phyloP scores from a whole-genome alignment of 345 rosid species.

The Melaleuca quinquenervia region DNA sequence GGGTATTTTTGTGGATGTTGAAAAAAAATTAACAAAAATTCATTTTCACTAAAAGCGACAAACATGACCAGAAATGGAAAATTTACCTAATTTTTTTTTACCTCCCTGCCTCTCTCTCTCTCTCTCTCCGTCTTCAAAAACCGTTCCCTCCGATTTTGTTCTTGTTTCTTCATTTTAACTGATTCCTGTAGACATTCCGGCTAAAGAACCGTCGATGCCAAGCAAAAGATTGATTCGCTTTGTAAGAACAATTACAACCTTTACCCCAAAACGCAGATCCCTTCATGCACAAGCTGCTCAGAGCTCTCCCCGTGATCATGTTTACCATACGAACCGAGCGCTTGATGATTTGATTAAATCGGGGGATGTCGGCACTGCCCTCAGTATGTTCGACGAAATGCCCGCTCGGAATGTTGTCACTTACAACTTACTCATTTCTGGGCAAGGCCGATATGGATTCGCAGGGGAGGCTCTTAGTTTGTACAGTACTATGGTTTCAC shows the following conservation, averaged over 20 bases:
- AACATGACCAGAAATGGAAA: not conserved
- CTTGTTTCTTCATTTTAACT: not conserved
- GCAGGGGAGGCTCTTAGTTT: constrained; percentile 21
- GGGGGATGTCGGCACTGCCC: constrained; percentile 32
- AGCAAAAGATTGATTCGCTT: constrained; percentile 9
- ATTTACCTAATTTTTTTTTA: not conserved
- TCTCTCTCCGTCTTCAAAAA: not conserved
- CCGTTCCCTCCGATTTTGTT: not conserved
- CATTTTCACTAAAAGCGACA: not conserved
- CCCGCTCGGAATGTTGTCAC: constrained; percentile 42
- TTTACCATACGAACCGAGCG: constrained; percentile 29
- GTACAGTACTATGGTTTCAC: constrained; percentile 42
- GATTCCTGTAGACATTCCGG: not conserved
- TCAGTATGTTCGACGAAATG: constrained; percentile 47
- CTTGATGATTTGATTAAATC: constrained; percentile 30
- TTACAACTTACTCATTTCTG: constrained; percentile 59
- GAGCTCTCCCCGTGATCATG: constrained; percentile 1
- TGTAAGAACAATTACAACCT: constrained; percentile 21
- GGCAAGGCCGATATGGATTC: constrained; percentile 29
- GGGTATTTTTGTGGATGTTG: not conserved
- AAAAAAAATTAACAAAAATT: not conserved
- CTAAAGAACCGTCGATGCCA: constrained; percentile 12
- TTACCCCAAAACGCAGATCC: constrained; percentile 5
- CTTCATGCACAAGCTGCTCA: not conserved
- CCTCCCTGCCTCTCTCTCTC: not conserved